Evolutionary conservation across 495 filamentous ascomycete genomes (phyloP).

Genomic region (Arthonia radiata): DNA sequence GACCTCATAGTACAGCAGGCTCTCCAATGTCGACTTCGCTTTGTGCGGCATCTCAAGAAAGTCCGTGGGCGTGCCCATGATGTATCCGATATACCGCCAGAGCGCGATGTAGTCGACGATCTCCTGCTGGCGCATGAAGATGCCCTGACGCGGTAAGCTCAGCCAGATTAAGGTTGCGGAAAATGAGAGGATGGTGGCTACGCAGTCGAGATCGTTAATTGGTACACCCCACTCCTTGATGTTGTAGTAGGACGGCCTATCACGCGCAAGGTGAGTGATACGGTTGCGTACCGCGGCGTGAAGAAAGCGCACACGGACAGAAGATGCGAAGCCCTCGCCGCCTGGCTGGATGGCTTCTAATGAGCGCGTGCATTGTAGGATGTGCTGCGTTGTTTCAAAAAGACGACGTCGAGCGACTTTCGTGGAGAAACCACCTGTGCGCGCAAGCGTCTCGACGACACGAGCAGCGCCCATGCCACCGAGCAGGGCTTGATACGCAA

Average conservation of each 20-base stretch:
- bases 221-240: conserved; percentile 34
- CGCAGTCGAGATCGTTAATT: conserved; percentile 50
- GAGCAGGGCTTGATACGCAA: conserved; percentile 39
- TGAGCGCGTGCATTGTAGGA: conserved; percentile 42
- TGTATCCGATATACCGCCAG: conserved; percentile 49
- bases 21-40: conserved; percentile 39
- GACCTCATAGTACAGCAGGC: conserved; percentile 34
- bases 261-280: conserved; percentile 30
- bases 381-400: conserved; percentile 52
- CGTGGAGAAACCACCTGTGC: conserved; percentile 55
- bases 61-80: conserved; percentile 41
- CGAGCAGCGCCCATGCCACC: conserved; percentile 31
- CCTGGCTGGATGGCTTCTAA: conserved; percentile 40
- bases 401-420: conserved; percentile 42
- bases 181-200: conserved; percentile 45
- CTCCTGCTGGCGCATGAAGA: conserved; percentile 36
- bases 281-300: conserved; percentile 44
- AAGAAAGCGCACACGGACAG: conserved; percentile 48
- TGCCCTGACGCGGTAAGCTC: conserved; percentile 44
- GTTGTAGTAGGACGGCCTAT: conserved; percentile 37
- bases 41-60: conserved; percentile 25
- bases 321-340: conserved; percentile 40
- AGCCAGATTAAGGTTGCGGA: conserved; percentile 40
- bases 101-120: conserved; percentile 44
- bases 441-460: conserved; percentile 47